Base-by-base conservation (phyloP, 345 rosid species). In the Acer negundo region DNA sequence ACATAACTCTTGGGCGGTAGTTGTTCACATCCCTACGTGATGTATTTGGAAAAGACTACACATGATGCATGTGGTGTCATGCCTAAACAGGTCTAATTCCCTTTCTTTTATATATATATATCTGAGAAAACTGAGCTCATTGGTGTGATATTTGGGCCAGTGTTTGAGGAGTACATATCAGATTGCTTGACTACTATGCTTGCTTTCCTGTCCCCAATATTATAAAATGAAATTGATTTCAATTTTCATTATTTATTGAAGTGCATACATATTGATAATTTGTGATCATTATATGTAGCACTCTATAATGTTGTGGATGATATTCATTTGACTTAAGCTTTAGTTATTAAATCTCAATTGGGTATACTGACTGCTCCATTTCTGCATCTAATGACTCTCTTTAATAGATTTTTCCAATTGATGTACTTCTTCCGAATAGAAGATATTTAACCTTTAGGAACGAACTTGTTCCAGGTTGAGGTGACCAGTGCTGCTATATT, bases 41-140 rank as follows among this genome's bases (percentile, higher is more conserved):
- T 35, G 6, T 42, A 42, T 42, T 42, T 42, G 46, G 10, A 42
- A 42, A 42, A 93, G 84, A 70, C 83, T 69, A 90, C 97, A 11
- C 91, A 94, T 47, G 94, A 88, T 82, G 93, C 97, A 69, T 97
- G 98, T 81, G 99, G 99, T 80, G 84, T 94, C 81, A 91, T 85
- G 78, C 89, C 98, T 77, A 97, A 91, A 84, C 94, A 94, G 98
- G 99, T 96, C 69, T 66, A 53, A 59, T 67, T 38, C 23, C 35
- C 20, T 59, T 49, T 23, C 35, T 40, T 38, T 19, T 58, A 72
- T 53, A 31, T 35, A 11, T 51, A 1, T 53, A 0, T 28, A 0
- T 16, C 8, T 23, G 40, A 19, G 51, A 31, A 70, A n/a, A 40
- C 40, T 67, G 3, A 20, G 49, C 15, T 46, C 15, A 10, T 46